Conservation (phyloP, 2,329 filamentous ascomycete genomes). For the Aureobasidium sp. region DNA sequence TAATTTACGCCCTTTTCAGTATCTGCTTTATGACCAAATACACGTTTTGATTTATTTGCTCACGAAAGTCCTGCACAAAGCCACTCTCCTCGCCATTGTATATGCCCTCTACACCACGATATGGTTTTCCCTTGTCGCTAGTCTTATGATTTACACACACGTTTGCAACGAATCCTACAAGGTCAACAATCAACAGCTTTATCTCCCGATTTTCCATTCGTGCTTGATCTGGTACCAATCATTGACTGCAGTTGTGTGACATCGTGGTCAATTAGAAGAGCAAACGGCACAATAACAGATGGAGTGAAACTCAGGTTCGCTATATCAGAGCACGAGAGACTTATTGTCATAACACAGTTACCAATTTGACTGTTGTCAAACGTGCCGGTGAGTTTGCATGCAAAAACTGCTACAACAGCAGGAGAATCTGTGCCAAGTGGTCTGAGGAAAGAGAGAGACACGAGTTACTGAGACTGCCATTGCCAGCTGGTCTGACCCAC, state of each 20-base stretch:
- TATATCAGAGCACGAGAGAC: too few relatives aligned
- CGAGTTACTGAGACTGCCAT: too few relatives aligned
- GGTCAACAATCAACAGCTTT: background rate
- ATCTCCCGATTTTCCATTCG: background rate
- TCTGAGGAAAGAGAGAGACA: too few relatives aligned
- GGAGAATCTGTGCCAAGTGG: too few relatives aligned
- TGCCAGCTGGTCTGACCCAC: too few relatives aligned
- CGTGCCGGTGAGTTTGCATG: too few relatives aligned
- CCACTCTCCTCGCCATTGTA: background rate
- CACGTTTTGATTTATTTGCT: background rate
- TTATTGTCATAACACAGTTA: too few relatives aligned
- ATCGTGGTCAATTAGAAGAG: too few relatives aligned
- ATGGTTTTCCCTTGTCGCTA: background rate
- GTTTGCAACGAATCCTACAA: background rate
- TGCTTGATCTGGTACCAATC: background rate
- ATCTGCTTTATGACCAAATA: constrained; percentile 3
- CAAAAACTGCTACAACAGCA: too few relatives aligned
- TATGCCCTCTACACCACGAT: background rate
- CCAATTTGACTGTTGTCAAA: too few relatives aligned
- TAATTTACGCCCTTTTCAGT: constrained; percentile 1
- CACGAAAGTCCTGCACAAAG: background rate
- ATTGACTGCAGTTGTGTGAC: background rate
- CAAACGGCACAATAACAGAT: too few relatives aligned
- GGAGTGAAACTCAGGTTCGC: too few relatives aligned
- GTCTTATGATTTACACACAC: background rate